Conservation (phyloP, 1,284 basidiomycete species). For the Heterobasidion annosum region DNA sequence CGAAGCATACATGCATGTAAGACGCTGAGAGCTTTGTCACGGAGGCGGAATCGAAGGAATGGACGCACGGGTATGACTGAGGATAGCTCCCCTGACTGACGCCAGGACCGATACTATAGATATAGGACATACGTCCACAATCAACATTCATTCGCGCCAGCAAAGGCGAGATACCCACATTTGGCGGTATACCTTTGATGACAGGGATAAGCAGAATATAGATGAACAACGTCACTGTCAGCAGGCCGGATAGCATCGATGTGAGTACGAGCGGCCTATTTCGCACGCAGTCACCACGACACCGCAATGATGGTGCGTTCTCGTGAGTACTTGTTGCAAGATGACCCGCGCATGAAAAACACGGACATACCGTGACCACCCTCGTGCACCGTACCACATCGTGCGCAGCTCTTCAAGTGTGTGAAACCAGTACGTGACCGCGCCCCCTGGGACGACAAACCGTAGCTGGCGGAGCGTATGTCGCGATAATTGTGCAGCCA, state of each 20-base stretch:
- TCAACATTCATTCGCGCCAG: too few relatives aligned
- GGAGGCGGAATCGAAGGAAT: not conserved
- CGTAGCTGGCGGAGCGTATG: conserved; percentile 62
- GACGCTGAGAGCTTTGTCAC: not conserved
- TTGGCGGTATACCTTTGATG: conserved; percentile 52
- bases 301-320: not conserved
- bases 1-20: conserved; percentile 6
- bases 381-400: conserved; percentile 26
- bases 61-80: conserved; percentile 17
- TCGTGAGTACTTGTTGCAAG: not conserved
- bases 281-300: not conserved
- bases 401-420: conserved; percentile 41
- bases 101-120: conserved; percentile 52
- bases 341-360: not conserved
- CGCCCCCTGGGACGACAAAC: conserved; percentile 59
- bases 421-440: conserved; percentile 49
- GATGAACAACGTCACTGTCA: conserved; percentile 60
- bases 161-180: conserved; percentile 34
- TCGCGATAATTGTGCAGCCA: conserved; percentile 9
- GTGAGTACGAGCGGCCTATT: conserved; percentile 16
- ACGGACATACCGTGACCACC: conserved; percentile 43
- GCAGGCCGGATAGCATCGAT: conserved; percentile 40
- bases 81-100: conserved; percentile 26
- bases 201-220: conserved; percentile 60
- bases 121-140: not conserved